Evolutionary conservation across 176 grass and related monocot genomes (phyloP).

Genomic region (Carex pumila): DNA sequence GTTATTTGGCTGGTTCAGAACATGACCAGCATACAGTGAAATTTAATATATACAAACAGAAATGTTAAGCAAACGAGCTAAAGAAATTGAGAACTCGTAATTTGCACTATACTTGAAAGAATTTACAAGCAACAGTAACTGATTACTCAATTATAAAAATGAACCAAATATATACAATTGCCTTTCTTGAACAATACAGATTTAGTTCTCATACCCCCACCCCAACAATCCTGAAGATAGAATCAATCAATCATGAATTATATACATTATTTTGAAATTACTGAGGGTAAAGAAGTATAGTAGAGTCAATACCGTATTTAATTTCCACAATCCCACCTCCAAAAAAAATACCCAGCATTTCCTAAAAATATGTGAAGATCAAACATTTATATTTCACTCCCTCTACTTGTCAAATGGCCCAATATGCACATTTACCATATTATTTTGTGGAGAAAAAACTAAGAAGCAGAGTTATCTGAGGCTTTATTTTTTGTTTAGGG

Average conservation of each 20-base stretch:
- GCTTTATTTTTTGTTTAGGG: neutral
- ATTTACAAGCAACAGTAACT: neutral
- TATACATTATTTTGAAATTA: slow-evolving; percentile 5
- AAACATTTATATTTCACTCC: neutral
- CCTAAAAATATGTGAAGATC: neutral
- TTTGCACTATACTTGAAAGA: neutral
- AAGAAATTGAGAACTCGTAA: neutral
- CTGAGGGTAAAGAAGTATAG: neutral
- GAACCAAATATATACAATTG: slow-evolving; percentile 11
- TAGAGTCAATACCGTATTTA: neutral
- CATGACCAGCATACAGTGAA: neutral
- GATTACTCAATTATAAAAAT: neutral
- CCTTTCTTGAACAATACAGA: neutral
- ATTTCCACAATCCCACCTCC: neutral
- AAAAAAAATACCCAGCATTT: neutral
- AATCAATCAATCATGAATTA: slow-evolving; percentile 2
- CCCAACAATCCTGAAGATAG: neutral
- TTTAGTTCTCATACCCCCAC: neutral
- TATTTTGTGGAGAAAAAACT: neutral
- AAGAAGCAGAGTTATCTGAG: neutral
- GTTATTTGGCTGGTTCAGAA: neutral
- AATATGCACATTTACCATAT: neutral
- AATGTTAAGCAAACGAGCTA: neutral
- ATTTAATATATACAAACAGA: neutral
- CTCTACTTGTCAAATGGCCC: neutral